Evolutionary conservation across 1,139 yeast species (phyloP), one percentile per base, ranked within the genome.

Genomic region (Sugiyamaella sp.): DNA sequence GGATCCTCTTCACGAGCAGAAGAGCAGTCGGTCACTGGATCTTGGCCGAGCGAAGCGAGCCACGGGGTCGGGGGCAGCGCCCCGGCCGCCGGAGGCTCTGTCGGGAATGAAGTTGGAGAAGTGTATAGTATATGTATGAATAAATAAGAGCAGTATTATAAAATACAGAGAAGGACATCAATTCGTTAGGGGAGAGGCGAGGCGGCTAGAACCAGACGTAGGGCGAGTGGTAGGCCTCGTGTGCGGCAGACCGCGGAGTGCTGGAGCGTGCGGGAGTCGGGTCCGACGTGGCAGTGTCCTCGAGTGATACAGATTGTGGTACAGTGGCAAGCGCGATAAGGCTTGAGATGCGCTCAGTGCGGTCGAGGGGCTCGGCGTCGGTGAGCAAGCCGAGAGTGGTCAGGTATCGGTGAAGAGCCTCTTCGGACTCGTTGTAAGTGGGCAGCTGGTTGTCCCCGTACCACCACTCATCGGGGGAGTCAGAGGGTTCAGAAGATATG

Each of bases 391-490:
- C 68, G 25, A 63, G 56, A 22, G 58, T 56, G 14, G 60, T 56
- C 47, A 66, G 55, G 46, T 62, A 62, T 38, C 58, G 55, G 50
- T 63, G 61, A 42, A 66, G 57, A 14, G 69, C 69, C 32, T 62
- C 58, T 54, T 66, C 69, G 19, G 61, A 54, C 56, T 66, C 69
- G 40, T 52, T 54, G 46, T 66, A 66, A 6, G 64, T 52, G 12
- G 69, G 69, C 29, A 66, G 59, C 42, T 55, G 57, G 41, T 62
- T 52, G 51, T 66, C 68, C 20, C 61, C 66, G 20, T 56, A 60
- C 37, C 59, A 64, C 68, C 68, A 65, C 35, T 57, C 62, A 40
- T 61, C 64, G 25, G 59, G 61, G 42, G 49, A 53, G 1, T 25
- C 29, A 33, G 39, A 12, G n/a, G 48, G 9, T 3, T 16, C 22